Evolutionary conservation across 331 rosid genomes (phyloP).

Genomic region (Quercus lobata): DNA sequence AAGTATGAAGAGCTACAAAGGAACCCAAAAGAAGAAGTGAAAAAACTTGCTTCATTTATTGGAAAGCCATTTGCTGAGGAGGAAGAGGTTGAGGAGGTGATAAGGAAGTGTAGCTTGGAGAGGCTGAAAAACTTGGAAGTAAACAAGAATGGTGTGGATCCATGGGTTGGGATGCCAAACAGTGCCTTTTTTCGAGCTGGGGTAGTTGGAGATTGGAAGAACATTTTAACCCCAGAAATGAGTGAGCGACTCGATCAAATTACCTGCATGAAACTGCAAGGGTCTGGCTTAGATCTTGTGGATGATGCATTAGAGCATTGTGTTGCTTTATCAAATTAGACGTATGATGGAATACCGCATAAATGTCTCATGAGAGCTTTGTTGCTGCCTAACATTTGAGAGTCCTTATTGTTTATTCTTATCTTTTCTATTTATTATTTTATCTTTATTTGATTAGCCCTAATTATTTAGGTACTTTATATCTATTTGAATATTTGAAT

Average conservation of each 20-base stretch:
- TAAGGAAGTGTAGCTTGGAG: conserved; percentile 5
- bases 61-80: not conserved
- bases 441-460: too few species aligned
- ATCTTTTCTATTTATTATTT: too few species aligned
- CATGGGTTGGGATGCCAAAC: conserved; percentile 16
- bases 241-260: not conserved
- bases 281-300: conserved; percentile 8
- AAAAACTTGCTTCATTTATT: conserved; percentile 4
- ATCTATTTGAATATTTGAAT: too few species aligned
- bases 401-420: too few species aligned
- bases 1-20: conserved; percentile 10
- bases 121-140: conserved; percentile 10
- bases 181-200: conserved; percentile 11
- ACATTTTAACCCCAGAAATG: conserved; percentile 2
- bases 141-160: not conserved
- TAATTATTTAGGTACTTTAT: too few species aligned
- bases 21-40: conserved; percentile 13
- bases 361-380: too few species aligned
- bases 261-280: not conserved
- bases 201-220: conserved; percentile 11
- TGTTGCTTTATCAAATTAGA: not conserved
- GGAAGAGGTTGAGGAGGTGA: conserved; percentile 5
- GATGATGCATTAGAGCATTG: not conserved
- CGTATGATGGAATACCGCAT: not conserved
- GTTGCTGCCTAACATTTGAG: too few species aligned